Conservation (phyloP, 2,329 filamentous ascomycete species). For the Sarocladium brachiariae region DNA sequence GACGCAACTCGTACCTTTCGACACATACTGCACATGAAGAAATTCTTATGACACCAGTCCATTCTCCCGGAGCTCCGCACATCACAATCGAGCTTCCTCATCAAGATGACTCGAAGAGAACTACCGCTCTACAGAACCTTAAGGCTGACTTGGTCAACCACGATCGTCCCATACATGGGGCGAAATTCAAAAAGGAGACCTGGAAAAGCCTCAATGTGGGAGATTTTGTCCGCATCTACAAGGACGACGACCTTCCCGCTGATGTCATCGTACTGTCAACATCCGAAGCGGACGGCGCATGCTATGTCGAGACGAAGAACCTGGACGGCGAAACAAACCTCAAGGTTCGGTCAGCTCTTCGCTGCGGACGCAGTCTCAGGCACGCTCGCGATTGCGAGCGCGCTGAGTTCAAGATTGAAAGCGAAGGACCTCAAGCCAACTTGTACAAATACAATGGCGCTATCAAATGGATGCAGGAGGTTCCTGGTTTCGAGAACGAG, state of each 20-base stretch:
- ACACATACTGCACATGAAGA: constrained; percentile 46
- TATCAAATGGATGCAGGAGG: constrained; percentile 74
- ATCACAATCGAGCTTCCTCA: constrained; percentile 33
- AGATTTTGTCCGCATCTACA: constrained; percentile 94
- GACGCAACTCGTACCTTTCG: constrained; percentile 46
- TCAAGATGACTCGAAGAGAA: constrained; percentile 25
- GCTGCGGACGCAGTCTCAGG: constrained; percentile 73
- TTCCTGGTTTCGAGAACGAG: constrained; percentile 55
- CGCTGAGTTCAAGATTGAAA: constrained; percentile 81
- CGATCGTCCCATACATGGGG: constrained; percentile 56
- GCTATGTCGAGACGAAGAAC: constrained; percentile 98
- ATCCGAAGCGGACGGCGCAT: constrained; percentile 87
- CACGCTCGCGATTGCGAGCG: constrained; percentile 91
- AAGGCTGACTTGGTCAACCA: constrained; percentile 65
- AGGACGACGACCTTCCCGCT: constrained; percentile 89
- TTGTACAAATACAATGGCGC: constrained; percentile 92
- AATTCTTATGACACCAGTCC: constrained; percentile 94
- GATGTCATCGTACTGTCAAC: constrained; percentile 90
- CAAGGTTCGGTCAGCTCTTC: constrained; percentile 86
- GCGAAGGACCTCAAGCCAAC: constrained; percentile 86
- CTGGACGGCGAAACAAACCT: constrained; percentile 96
- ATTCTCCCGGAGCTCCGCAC: constrained; percentile 56
- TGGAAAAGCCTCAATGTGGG: constrained; percentile 97
- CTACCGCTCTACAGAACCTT: constrained; percentile 34
- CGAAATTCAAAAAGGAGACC: constrained; percentile 82